These are phyloP conservation scores for Tricholoma furcatifolium DNA, from an alignment of 768 basidiomycete species.

Conservation along the genomic window DNA sequence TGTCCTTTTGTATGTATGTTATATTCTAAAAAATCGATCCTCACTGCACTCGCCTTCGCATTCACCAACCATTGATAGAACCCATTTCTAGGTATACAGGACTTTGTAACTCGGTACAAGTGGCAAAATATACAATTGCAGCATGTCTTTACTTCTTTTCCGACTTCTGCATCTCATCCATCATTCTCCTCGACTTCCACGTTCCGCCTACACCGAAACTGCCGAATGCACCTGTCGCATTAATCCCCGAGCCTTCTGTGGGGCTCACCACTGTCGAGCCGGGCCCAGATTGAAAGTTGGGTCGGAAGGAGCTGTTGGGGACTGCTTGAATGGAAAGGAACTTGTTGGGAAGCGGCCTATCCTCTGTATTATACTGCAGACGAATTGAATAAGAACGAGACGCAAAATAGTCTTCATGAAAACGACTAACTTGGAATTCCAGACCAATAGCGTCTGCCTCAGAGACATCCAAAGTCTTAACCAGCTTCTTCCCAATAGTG, in stretches of 20 bases:
- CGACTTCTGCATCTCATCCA: not conserved
- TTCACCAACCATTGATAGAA: too few species aligned
- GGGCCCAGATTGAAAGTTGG: conserved; percentile 51
- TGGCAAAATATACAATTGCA: conserved; percentile 1
- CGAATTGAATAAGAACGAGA: not conserved
- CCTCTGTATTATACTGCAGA: conserved; percentile 80
- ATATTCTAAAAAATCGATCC: too few species aligned
- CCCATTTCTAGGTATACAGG: too few species aligned
- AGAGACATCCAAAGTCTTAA: conserved; percentile 80
- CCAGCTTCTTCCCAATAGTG: conserved; percentile 77
- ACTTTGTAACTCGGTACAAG: not conserved
- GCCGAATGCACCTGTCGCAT: conserved; percentile 27
- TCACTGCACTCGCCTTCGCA: too few species aligned
- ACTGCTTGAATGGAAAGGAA: conserved; percentile 78
- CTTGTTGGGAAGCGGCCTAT: conserved; percentile 77
- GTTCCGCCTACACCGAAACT: conserved; percentile 28
- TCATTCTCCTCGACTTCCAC: conserved; percentile 24
- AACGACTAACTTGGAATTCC: conserved; percentile 76
- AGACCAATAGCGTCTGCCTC: conserved; percentile 84
- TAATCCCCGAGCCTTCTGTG: conserved; percentile 12
- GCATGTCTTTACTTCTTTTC: not conserved
- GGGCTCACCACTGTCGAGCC: conserved; percentile 3
- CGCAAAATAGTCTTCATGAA: not conserved
- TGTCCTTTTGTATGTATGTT: too few species aligned
- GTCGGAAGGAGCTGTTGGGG: conserved; percentile 64